These are phyloP conservation scores for Fusarium dlaminii DNA, from an alignment of 2,329 filamentous ascomycete species.

Conservation along the genomic window DNA sequence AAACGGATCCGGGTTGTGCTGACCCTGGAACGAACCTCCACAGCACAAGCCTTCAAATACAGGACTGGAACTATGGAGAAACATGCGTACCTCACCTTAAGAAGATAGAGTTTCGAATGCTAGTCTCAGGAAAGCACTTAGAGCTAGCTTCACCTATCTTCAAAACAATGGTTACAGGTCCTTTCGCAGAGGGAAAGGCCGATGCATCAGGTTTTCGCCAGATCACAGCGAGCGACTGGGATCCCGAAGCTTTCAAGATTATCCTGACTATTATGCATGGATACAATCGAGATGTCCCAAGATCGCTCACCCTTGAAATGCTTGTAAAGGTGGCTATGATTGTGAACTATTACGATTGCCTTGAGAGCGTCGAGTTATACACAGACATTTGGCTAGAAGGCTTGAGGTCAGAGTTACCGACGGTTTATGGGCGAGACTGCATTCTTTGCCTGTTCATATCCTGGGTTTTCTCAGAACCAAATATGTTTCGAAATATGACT, in stretches of 20 bases:
- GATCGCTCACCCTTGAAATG: conserved; percentile 18
- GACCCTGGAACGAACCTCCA: accelerated
- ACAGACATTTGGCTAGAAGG: conserved; percentile 13
- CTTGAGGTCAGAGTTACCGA: accelerated
- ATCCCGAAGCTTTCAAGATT: conserved; percentile 36
- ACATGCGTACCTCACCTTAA: accelerated
- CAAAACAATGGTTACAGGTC: neutral
- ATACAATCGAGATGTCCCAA: conserved; percentile 29
- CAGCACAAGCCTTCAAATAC: accelerated
- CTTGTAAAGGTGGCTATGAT: conserved; percentile 40
- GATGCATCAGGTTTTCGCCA: accelerated
- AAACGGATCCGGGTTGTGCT: accelerated
- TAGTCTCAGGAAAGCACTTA: conserved; percentile 4
- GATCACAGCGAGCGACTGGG: conserved; percentile 26
- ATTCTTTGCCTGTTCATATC: conserved; percentile 27
- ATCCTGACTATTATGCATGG: conserved; percentile 41
- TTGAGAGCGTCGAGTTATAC: conserved; percentile 20
- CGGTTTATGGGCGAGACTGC: neutral
- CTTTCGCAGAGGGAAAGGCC: neutral
- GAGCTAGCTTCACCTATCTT: conserved; percentile 3
- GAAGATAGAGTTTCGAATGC: neutral
- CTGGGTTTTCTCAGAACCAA: conserved; percentile 13
- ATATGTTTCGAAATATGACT: neutral
- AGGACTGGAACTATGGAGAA: neutral
- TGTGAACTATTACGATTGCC: conserved; percentile 41